phyloP scores from a whole-genome alignment of 495 filamentous ascomycete species.

The Neurospora sp. region DNA sequence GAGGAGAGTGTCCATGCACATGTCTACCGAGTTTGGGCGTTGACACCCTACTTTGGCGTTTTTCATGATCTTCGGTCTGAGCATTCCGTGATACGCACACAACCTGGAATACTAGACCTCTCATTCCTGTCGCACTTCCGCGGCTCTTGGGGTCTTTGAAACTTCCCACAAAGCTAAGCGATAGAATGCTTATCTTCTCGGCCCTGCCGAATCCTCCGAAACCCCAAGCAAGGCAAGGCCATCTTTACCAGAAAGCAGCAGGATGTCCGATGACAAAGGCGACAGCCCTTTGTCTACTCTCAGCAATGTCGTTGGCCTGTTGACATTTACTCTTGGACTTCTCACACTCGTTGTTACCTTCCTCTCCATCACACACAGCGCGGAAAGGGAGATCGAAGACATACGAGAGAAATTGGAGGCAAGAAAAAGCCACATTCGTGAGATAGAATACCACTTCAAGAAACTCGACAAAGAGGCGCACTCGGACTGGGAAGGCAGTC shows the following conservation, averaged over 20 bases:
- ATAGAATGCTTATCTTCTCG: not conserved
- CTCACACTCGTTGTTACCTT: not conserved
- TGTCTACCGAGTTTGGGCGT: not conserved
- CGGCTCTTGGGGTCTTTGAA: not conserved
- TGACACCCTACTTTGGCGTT: not conserved
- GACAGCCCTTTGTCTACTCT: not conserved
- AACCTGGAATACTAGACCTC: not conserved
- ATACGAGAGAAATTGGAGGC: not conserved
- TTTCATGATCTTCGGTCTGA: not conserved
- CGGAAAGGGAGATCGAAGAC: not conserved
- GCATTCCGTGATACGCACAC: not conserved
- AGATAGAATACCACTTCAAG: accelerated
- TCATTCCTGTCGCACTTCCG: not conserved
- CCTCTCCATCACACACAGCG: not conserved
- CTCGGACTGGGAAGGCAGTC: not conserved
- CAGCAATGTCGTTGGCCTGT: not conserved
- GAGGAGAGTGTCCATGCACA: not conserved
- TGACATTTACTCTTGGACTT: not conserved
- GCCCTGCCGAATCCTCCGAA: not conserved
- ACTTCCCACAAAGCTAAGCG: not conserved
- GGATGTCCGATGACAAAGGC: not conserved
- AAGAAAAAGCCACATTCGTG: not conserved
- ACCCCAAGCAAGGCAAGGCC: accelerated
- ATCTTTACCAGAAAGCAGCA: not conserved
- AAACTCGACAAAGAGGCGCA: not conserved